Percentiles rank a stretch among this genome's conserved stretches.
phyloP scores from a whole-genome alignment of 495 filamentous ascomycete genomes.

The Haplographium delicatum region DNA sequence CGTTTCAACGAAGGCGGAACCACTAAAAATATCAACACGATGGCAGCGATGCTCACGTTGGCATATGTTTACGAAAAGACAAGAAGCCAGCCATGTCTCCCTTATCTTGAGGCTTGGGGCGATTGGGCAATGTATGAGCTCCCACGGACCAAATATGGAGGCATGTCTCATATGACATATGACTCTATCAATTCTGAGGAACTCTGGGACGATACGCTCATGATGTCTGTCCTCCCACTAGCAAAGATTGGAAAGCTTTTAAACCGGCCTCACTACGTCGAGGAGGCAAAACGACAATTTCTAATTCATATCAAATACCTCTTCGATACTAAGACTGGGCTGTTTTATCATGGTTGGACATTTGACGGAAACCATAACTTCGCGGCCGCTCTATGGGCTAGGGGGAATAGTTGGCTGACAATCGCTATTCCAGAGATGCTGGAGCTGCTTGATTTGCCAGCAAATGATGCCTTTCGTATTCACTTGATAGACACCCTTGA shows the following conservation, averaged over 20 bases:
- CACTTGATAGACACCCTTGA: conserved; percentile 57
- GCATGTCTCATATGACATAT: conserved; percentile 72
- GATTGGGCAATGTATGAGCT: conserved; percentile 74
- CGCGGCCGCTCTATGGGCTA: conserved; percentile 62
- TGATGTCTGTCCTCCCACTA: conserved; percentile 75
- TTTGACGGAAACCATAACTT: conserved; percentile 70
- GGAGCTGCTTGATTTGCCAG: conserved; percentile 54
- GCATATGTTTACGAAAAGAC: conserved; percentile 67
- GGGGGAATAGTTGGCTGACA: conserved; percentile 63
- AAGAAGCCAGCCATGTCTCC: conserved; percentile 52
- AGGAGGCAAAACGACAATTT: conserved; percentile 68
- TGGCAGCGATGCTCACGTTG: conserved; percentile 66
- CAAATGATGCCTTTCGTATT: conserved; percentile 51
- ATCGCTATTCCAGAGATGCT: conserved; percentile 71
- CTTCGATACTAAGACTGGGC: conserved; percentile 58
- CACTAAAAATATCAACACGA: conserved; percentile 79
- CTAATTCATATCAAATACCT: conserved; percentile 68
- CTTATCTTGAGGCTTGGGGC: conserved; percentile 69
- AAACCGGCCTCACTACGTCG: conserved; percentile 58
- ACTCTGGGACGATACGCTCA: conserved; percentile 73
- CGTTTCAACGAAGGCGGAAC: conserved; percentile 63
- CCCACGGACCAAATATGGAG: conserved; percentile 60
- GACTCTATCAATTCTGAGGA: conserved; percentile 59
- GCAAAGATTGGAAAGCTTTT: conserved; percentile 69
- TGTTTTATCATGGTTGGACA: conserved; percentile 74